These are phyloP conservation scores for Phoma sp. DNA, from an alignment of 2,329 filamentous ascomycete genomes.

Conservation along the genomic window DNA sequence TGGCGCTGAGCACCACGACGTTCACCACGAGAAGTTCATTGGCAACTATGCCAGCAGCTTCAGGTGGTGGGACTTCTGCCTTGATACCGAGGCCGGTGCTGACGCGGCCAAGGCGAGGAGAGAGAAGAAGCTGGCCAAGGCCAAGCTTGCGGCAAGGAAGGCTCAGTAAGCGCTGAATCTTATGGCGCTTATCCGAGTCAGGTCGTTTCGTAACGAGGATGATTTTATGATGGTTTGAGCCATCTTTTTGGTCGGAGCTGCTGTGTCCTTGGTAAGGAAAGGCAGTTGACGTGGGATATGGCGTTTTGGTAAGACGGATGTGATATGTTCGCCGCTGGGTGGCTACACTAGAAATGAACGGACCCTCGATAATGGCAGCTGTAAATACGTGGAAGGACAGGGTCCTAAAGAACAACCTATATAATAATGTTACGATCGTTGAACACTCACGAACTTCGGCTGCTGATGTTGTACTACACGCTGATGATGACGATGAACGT, in stretches of 20 bases:
- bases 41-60: constrained; percentile 98
- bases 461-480: neutral
- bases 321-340: constrained; percentile 18
- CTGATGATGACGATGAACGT: neutral
- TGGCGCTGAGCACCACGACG: constrained; percentile 93
- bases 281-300: constrained; percentile 16
- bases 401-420: constrained; percentile 27
- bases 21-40: constrained; percentile 98
- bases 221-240: constrained; percentile 23
- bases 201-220: neutral
- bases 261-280: constrained; percentile 7
- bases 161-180: constrained; percentile 42
- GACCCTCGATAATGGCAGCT: constrained; percentile 35
- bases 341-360: constrained; percentile 18
- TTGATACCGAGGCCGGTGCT: constrained; percentile 91
- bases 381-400: constrained; percentile 30
- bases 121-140: constrained; percentile 73
- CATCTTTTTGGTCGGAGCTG: constrained; percentile 12
- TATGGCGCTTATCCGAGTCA: neutral
- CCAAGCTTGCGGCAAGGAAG: constrained; percentile 61
- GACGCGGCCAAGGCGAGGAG: constrained; percentile 85
- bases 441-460: neutral
- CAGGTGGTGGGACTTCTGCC: constrained; percentile 95
- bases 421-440: constrained; percentile 41
- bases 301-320: constrained; percentile 33